A percentile compares a stretch with the other conserved stretches of the same genome.
These are phyloP conservation scores for Houttuynia cordata DNA, from an alignment of 164 flowering plant genomes.

Conservation along the genomic window DNA sequence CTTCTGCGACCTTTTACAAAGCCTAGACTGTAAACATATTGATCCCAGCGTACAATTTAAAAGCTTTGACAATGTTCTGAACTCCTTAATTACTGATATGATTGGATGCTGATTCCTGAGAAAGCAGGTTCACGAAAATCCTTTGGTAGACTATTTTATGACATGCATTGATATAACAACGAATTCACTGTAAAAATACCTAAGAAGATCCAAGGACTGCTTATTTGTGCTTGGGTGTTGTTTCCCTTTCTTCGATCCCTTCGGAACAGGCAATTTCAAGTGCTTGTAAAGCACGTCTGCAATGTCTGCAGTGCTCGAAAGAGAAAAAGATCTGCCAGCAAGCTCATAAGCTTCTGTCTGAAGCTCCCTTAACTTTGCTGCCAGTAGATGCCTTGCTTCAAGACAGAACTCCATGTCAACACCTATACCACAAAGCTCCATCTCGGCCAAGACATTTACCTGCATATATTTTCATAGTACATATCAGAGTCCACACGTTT, in stretches of 20 bases:
- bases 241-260: slow-evolving; percentile 58
- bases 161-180: neutral
- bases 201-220: slow-evolving; percentile 73
- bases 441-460: slow-evolving; percentile 91
- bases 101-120: slow-evolving; percentile 89
- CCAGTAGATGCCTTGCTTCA: slow-evolving; percentile 50
- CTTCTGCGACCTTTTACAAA: slow-evolving; percentile 54
- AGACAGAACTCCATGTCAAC: slow-evolving; percentile 94
- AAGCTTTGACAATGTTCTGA: slow-evolving; percentile 81
- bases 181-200: slow-evolving; percentile 25
- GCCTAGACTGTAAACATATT: slow-evolving; percentile 68
- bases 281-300: slow-evolving; percentile 72
- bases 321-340: slow-evolving; percentile 83
- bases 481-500: neutral
- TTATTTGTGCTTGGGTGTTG: slow-evolving; percentile 93
- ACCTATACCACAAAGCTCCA: slow-evolving; percentile 93
- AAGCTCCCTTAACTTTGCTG: slow-evolving; percentile 55
- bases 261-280: slow-evolving; percentile 82
- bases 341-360: slow-evolving; percentile 76
- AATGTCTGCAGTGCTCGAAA: slow-evolving; percentile 73
- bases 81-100: slow-evolving; percentile 76
- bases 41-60: slow-evolving; percentile 87
- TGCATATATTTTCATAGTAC: slow-evolving; percentile 7
- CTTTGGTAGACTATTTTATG: neutral
- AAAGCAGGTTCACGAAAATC: slow-evolving; percentile 3